Base-by-base conservation (phyloP, 352 stramenopile genomes). In the Pythium biforme region DNA sequence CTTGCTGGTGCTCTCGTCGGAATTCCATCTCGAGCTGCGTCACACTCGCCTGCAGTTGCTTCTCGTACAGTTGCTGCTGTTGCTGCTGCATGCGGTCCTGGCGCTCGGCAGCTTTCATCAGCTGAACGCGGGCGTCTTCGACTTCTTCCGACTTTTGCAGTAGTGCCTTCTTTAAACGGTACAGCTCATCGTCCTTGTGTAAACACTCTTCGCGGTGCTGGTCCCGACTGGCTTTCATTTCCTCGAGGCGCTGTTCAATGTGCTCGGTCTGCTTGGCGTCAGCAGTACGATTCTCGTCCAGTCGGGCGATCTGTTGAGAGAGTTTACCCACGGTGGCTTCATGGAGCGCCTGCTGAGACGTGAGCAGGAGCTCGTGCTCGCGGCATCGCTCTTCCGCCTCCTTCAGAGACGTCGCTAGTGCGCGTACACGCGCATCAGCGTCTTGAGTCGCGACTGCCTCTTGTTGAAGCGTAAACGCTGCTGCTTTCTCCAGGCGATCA, bases 11-110 rank as follows among this genome's bases (percentile, higher is more conserved):
- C 34, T 91, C 80, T 25, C 77, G 79, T 19, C 82, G 79, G 27
- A 91, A 92, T 50, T 92, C 82, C 72, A 87, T 81, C 59, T 92
- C 82, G 6, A 90, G 50, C 52, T 90, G 78, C 19, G 83, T 60
- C 27, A 88, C 57, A 10, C 76, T 81, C 0, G 75, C 70, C 52
- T 88, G 69, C 0, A 88, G 67, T 23, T 86, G 78, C 26, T 83
- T 68, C 17, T 83, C 70, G 31, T 77, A 89, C 14, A 89, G 39
- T 33, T 79, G 73, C 60, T 88, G 73, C 39, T 89, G 82, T 41
- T 91, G 82, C 34, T 79, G 64, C 12, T 75, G 70, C 10, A 88
- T 48, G 20, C 73, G 72, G 22, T 91, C 80, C 39, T 86, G 70
- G 0, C 76, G 76, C n/a, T 82, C 75, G 2, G 59, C 71, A 0